A percentile compares a stretch with the other conserved stretches of the same genome.
Evolutionary conservation across 768 basidiomycete species (phyloP).

Genomic region (Boletus barrowsii): DNA sequence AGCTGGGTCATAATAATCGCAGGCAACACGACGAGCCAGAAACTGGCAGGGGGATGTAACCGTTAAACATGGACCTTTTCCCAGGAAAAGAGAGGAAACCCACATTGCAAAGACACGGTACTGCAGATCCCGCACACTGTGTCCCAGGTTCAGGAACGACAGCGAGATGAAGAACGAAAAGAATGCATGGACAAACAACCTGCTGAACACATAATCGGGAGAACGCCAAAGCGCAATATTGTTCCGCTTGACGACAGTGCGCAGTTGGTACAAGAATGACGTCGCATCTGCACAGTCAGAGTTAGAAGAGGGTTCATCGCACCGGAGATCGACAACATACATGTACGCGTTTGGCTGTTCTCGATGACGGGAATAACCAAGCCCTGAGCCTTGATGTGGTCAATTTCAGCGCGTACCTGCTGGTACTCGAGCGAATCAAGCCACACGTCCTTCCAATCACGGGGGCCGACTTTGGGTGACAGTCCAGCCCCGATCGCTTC

Average conservation of each 20-base stretch:
- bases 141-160: constrained; percentile 74
- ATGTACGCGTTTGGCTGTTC: constrained; percentile 43
- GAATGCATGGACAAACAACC: constrained; percentile 72
- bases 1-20: constrained; percentile 69
- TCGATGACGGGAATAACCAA: constrained; percentile 41
- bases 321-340: constrained; percentile 31
- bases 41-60: constrained; percentile 34
- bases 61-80: not conserved
- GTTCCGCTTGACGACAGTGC: constrained; percentile 62
- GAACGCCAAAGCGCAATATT: constrained; percentile 75
- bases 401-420: constrained; percentile 42
- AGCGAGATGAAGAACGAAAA: constrained; percentile 71
- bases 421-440: constrained; percentile 61
- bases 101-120: constrained; percentile 80
- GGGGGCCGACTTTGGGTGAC: constrained; percentile 64
- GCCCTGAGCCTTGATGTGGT: constrained; percentile 44
- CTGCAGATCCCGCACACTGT: constrained; percentile 63
- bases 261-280: constrained; percentile 70
- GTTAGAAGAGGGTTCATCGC: not conserved
- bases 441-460: constrained; percentile 90
- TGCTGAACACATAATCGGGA: constrained; percentile 82
- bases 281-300: constrained; percentile 57
- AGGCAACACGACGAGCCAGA: constrained; percentile 66
- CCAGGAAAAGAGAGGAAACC: constrained; percentile 20
- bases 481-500: constrained; percentile 87